Evolutionary conservation across 495 filamentous ascomycete species (phyloP).

Genomic region (Letharia lupina): DNA sequence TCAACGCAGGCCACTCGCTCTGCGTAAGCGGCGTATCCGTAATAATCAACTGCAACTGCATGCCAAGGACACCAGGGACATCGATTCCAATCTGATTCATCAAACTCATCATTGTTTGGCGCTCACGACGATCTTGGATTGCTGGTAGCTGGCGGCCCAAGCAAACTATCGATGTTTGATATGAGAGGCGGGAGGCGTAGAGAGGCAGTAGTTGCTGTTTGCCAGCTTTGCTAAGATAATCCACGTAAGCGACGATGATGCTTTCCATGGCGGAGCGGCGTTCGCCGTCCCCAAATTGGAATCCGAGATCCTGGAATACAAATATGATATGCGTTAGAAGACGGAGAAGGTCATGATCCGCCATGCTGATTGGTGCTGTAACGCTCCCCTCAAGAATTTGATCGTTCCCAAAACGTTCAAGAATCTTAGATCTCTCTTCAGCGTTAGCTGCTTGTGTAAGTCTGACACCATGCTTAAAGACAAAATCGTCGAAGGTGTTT

Average conservation of each 20-base stretch:
- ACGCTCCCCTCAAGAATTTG: slow-evolving; percentile 21
- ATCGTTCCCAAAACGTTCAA: slow-evolving; percentile 30
- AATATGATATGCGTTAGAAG: slow-evolving; percentile 54
- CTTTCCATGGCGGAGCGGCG: slow-evolving; percentile 43
- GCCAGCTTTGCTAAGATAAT: slow-evolving; percentile 58
- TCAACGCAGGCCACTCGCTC: slow-evolving; percentile 35
- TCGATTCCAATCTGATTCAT: slow-evolving; percentile 48
- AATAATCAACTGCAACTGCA: slow-evolving; percentile 50
- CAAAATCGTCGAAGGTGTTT: slow-evolving; percentile 46
- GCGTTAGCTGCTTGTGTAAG: slow-evolving; percentile 47
- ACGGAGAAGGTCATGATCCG: slow-evolving; percentile 51
- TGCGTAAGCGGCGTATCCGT: slow-evolving; percentile 32
- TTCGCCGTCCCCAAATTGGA: slow-evolving; percentile 29
- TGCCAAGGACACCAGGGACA: slow-evolving; percentile 42
- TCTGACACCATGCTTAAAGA: slow-evolving; percentile 49
- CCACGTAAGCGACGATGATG: slow-evolving; percentile 66
- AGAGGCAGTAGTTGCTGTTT: slow-evolving; percentile 71
- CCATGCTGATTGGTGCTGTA: slow-evolving; percentile 36
- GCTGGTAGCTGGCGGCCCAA: slow-evolving; percentile 51
- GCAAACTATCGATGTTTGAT: slow-evolving; percentile 35
- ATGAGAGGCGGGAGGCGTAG: slow-evolving; percentile 71
- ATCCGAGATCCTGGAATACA: slow-evolving; percentile 36
- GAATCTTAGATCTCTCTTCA: slow-evolving; percentile 39
- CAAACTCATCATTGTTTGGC: slow-evolving; percentile 40
- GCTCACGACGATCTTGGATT: slow-evolving; percentile 50